Evolutionary conservation across 345 rosid species (phyloP), one percentile per base, ranked within the genome.

Genomic region (Physaria fendleri): DNA sequence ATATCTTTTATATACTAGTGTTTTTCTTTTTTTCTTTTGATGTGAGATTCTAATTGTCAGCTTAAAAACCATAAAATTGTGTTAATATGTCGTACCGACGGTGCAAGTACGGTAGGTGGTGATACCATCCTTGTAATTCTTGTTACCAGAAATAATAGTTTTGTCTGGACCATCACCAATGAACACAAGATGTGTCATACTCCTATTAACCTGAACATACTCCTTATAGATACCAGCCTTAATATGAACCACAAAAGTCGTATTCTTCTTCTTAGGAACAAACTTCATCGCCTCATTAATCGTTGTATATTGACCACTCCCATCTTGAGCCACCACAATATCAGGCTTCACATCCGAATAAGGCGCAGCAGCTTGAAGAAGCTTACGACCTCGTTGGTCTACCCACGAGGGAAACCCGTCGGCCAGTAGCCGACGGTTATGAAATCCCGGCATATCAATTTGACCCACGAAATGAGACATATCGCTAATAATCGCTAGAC

Each of bases 181-280:
- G 56, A 92, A 69, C 76, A 79, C 55, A 11, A 92, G 63, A 20
- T 77, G 23, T 0, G 51, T 22, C 82, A 67, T 59, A 2, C 29
- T 12, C 64, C 35, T 78, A 10, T 65, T 15, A 38, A 88, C 39
- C 0, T 10, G 6, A 13, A 88, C 81, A 24, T 59, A 59, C 69
- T 92, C 98, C 2, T 59, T 53, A 59, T 92, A 92, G 22, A 80
- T 62, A 49, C 98, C 98, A 38, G 28, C 71, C 79, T 86, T 88
- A 29, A 92, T 71, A 64, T 88, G 29, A 20, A 92, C n/a, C n/a
- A n/a, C n/a, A n/a, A n/a, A n/a, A n/a, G n/a, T n/a, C n/a, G n/a
- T n/a, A n/a, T n/a, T n/a, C n/a, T n/a, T n/a, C n/a, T n/a, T n/a
- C n/a, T n/a, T n/a, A n/a, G n/a, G n/a, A n/a, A n/a, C n/a, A n/a